Evolutionary conservation across 1,139 yeast genomes (phyloP), one percentile per base, ranked within the genome.

Genomic region (Hyphopichia buzzinii): DNA sequence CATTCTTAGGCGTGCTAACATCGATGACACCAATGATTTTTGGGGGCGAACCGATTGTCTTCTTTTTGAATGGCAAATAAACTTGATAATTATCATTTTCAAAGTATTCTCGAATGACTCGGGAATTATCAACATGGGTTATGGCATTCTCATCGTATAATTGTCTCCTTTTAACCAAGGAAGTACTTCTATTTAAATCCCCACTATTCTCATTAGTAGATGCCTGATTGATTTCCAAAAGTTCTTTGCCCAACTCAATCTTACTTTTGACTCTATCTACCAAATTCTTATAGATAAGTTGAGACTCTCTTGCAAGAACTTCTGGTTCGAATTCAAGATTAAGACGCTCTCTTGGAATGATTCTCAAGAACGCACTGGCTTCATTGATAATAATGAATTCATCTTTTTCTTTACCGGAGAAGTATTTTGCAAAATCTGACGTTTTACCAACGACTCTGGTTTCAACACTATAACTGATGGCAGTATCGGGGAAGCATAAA

Each of bases 391-490:
- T 43, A 14, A 58, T 42, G 30, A 49, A 56, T 39, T 58, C 57
- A 23, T 52, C 53, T 4, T 39, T 27, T 2, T 47, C 34, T 40
- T 43, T 49, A 17, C 24, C 30, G 2, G 35, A 36, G 7, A 39
- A 36, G 8, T 35, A 37, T 30, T 41, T 42, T 25, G 44, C 40
- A 34, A 54, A 57, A 32, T 52, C 59, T 11, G 57, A 52, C 2
- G 57, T 55, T 26, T 50, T 50, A 6, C 64, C 63, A 26, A 59
- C 53, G 25, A 59, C 52, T 35, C 63, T 45, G 4, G 62, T 60
- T 7, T 54, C 55, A 13, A 59, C 56, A 27, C 55, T 47, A 39
- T 59, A 59, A 19, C 51, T 42, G 4, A 59, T 45, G 22, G 52
- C 50, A 3, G 62, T 42, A 37, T 58, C 62, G 29, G 58, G 47